Evolutionary conservation across 2,329 filamentous ascomycete genomes (phyloP).

Genomic region (Monilinia vaccinii-corymbosi): DNA sequence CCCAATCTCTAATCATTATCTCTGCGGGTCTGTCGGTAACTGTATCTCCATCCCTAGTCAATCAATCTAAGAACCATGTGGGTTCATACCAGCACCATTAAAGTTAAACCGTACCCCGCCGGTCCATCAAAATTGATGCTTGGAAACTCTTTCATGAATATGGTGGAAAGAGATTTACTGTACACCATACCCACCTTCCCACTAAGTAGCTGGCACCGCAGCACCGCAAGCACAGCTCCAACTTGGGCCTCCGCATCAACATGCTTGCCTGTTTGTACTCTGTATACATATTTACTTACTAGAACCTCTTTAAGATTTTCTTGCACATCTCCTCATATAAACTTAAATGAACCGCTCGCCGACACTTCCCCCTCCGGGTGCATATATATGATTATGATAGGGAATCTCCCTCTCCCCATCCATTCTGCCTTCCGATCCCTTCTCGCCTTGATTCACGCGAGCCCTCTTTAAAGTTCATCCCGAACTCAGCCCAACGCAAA

Average conservation of each 20-base stretch:
- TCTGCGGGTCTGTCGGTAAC: too few relatives aligned
- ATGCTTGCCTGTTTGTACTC: not conserved
- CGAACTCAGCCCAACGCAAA: not conserved
- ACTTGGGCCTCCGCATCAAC: not conserved
- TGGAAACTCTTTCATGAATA: not conserved
- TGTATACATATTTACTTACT: too few relatives aligned
- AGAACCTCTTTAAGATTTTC: not conserved
- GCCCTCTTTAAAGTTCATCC: not conserved
- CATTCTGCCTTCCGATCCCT: not conserved
- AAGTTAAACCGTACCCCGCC: not conserved
- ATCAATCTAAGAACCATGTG: not conserved
- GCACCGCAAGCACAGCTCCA: not conserved
- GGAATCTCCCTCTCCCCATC: too few relatives aligned
- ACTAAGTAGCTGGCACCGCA: too few relatives aligned
- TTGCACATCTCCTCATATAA: not conserved
- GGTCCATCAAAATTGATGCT: not conserved
- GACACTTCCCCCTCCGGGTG: not conserved
- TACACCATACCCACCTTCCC: too few relatives aligned
- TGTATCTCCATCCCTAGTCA: not conserved
- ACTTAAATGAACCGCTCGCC: not conserved
- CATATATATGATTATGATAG: too few relatives aligned
- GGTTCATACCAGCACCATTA: not conserved
- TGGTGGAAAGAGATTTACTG: not conserved
- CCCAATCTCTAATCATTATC: not conserved
- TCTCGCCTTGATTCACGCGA: not conserved